Percentiles rank a stretch among this genome's conserved stretches.
phyloP scores from a whole-genome alignment of 2,329 filamentous ascomycete species.

The Trichoderma pleuroti region DNA sequence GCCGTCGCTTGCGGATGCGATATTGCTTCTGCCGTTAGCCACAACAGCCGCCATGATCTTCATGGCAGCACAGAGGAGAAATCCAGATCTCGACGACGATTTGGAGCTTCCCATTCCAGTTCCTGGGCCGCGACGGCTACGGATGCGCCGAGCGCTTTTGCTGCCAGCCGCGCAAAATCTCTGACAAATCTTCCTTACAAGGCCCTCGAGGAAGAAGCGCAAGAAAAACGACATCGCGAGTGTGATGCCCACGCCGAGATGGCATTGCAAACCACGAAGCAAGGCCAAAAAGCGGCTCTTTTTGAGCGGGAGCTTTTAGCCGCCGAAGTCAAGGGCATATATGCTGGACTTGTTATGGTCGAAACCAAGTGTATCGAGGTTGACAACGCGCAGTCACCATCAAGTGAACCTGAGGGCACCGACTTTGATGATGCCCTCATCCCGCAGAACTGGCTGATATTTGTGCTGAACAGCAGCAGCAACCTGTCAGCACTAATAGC shows the following conservation, averaged over 20 bases:
- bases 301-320: background rate
- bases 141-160: background rate
- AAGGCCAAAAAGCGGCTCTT: background rate
- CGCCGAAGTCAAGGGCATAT: constrained; percentile 73
- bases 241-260: background rate
- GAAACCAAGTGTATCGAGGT: constrained; percentile 84
- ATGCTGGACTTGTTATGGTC: constrained; percentile 76
- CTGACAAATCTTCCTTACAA: background rate
- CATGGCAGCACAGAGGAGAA: background rate
- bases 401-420: constrained; percentile 30
- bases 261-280: background rate
- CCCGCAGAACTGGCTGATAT: constrained; percentile 27
- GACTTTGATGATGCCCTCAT: background rate
- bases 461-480: background rate
- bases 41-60: constrained; percentile 10
- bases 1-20: background rate
- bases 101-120: constrained; percentile 3
- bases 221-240: background rate
- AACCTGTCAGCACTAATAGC: background rate
- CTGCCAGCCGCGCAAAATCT: background rate
- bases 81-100: background rate
- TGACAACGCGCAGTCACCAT: constrained; percentile 57
- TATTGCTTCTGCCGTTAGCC: constrained; percentile 12
- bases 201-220: background rate
- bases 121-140: constrained; percentile 9